Evolutionary conservation across 2,329 filamentous ascomycete species (phyloP), one percentile per base, ranked within the genome.

Genomic region (Fusarium humuli): DNA sequence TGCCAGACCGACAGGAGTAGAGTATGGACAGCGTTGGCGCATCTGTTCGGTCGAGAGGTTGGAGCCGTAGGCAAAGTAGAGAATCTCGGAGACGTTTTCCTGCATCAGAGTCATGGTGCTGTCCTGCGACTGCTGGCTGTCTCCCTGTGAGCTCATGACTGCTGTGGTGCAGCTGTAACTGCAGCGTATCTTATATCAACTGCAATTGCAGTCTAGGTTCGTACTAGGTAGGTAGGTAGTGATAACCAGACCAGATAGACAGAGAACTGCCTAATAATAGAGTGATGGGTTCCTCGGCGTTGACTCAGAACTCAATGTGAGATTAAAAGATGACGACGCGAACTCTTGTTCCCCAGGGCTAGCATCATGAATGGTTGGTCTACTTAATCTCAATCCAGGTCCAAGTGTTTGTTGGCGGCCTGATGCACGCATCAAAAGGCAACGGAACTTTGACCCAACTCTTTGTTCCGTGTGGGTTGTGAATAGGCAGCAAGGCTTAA

Each of bases 21-120:
- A 87, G 16, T 75, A 77, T 57, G 88, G 90, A 75, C 91, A 93
- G 55, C 90, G 88, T 47, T 77, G 71, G 6, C 72, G 72, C 91
- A 93, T 93, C 78, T 92, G 90, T 29, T 83, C 79, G 1, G 84
- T 84, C 77, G 89, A 91, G 61, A 93, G 84, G 77, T 93, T 93
- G 76, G 86, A 90, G 67, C 91, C 91, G 79, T 91, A 93, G 73
- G 87, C 91, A 76, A 93, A 92, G 82, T 92, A 92, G 69, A 88
- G 78, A 53, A 81, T 72, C 66, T 81, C 80, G 50, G 75, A 75
- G 14, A 76, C 72, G 57, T 77, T 73, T 40, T 80, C 78, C 32
- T 78, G 77, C 59, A 81, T 77, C 20, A 79, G 42, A 25, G 79
- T 81, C 71, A 78, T 75, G 63, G 69, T 67, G 69, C 77, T 79